Conservation (phyloP, 2,329 filamentous ascomycete genomes). For the Alternaria hordeiaustralica region DNA sequence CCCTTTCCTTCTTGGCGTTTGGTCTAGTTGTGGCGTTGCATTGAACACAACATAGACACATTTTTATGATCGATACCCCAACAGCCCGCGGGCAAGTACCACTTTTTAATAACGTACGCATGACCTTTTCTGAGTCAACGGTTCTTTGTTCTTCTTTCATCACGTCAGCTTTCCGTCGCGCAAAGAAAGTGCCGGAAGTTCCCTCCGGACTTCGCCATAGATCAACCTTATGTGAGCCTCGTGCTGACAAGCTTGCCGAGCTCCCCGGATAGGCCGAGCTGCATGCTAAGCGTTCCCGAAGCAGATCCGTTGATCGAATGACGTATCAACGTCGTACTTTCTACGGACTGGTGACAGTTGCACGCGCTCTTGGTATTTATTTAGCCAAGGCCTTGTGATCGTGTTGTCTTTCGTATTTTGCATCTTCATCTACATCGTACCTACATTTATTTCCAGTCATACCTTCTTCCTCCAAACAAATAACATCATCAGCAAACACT, state of each 20-base stretch:
- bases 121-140: background rate
- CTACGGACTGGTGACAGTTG: slow-evolving; percentile 28
- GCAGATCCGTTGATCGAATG: slow-evolving; percentile 30
- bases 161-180: background rate
- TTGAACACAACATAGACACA: background rate
- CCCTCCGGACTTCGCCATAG: slow-evolving; percentile 11
- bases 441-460: background rate
- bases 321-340: slow-evolving; percentile 28
- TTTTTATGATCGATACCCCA: background rate
- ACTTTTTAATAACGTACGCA: background rate
- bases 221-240: slow-evolving; percentile 19
- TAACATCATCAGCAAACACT: background rate
- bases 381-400: slow-evolving; percentile 17
- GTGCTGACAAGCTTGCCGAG: slow-evolving; percentile 31
- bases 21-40: background rate
- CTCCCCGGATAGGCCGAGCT: slow-evolving; percentile 26
- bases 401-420: background rate
- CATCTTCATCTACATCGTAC: slow-evolving; percentile 1
- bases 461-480: background rate
- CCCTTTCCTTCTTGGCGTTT: slow-evolving; percentile 15
- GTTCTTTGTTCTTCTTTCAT: background rate
- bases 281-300: slow-evolving; percentile 24
- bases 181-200: slow-evolving; percentile 5
- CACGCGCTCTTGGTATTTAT: slow-evolving; percentile 32
- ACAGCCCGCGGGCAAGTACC: background rate